Conservation (phyloP, 140 eudicot species). For the Senecio squalidus region DNA sequence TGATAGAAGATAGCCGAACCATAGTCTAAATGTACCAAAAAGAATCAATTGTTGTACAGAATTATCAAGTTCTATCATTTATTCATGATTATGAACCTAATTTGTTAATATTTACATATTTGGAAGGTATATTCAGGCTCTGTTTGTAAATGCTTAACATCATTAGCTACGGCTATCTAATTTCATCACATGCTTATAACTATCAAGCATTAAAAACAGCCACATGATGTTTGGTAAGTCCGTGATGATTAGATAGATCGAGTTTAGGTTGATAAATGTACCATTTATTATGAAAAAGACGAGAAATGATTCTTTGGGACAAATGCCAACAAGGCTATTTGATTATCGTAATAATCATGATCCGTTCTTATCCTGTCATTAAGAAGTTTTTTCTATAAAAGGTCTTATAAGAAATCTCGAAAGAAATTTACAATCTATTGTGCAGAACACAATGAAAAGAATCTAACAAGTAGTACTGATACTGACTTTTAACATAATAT, state of each 20-base stretch:
- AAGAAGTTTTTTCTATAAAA: background rate
- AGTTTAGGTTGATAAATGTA: constrained; percentile 10
- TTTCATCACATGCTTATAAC: constrained; percentile 9
- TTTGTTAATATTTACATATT: constrained; percentile 12
- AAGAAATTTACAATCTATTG: background rate
- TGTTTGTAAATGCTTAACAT: constrained; percentile 10
- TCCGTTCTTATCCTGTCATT: background rate
- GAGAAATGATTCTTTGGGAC: background rate
- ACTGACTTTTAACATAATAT: no score
- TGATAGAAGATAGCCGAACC: no score
- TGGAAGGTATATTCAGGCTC: constrained; percentile 1
- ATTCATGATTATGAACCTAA: background rate
- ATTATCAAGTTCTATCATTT: constrained; percentile 5
- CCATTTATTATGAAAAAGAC: constrained; percentile 15
- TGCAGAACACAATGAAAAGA: background rate
- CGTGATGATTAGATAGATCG: constrained; percentile 10
- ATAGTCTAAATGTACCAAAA: background rate
- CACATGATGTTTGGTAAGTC: constrained; percentile 21
- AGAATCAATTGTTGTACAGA: background rate
- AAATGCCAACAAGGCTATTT: background rate
- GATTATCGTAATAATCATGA: background rate
- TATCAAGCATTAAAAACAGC: constrained; percentile 12
- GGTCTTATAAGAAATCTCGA: background rate
- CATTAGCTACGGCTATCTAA: constrained; percentile 11
- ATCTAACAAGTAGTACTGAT: background rate